Base-by-base conservation (phyloP, 2,329 filamentous ascomycete genomes). In the Sordariomycetes sp. region DNA sequence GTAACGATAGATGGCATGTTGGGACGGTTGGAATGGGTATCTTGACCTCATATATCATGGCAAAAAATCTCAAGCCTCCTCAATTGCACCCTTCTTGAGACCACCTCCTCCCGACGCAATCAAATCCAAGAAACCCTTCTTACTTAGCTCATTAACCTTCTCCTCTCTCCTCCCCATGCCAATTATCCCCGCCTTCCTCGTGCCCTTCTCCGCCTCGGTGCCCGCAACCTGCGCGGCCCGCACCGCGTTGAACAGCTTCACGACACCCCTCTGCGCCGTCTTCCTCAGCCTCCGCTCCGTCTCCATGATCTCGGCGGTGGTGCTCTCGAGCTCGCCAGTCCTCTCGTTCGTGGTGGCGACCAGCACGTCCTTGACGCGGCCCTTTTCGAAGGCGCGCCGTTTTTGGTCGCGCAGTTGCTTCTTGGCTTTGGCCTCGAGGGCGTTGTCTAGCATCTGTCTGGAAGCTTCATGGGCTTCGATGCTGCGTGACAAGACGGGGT, bases 171-270 rank as follows among this genome's bases (percentile, higher is more conserved):
- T 77, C 41, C 72, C 74, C 50, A 86, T 77, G 2, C 90, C 90
- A 21, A 94, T 72, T 1, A 93, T 66, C 4, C 86, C 84, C 40
- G 80, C 74, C 45, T 76, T 77, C 57, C 75, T 74, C 32, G 77
- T 72, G 44, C 75, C 74, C 55, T 68, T 75, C 52, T 83, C 79
- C 5, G 86, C 82, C 58, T 90, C 79, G 39, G 81, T 75, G 3
- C 82, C 88, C 58, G 88, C 85, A 37, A 95, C 83, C 61, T 98
- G 92, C 11, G 92, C 88, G 16, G 86, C 86, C 29, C 90, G 72
- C 21, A 98, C 87, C 0, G 92, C 92, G 57, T 96, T 95, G 63
- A 98, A 98, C 38, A 98, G 68, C 66, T 90, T 93, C 17, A 96
- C 82, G 26, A 98, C 92, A 74, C 90, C 90, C 35, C 86, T 74